Percentiles rank a stretch among this genome's conserved stretches.
phyloP scores from a whole-genome alignment of 2,329 filamentous ascomycete species.

The Ceratocystis destructans region DNA sequence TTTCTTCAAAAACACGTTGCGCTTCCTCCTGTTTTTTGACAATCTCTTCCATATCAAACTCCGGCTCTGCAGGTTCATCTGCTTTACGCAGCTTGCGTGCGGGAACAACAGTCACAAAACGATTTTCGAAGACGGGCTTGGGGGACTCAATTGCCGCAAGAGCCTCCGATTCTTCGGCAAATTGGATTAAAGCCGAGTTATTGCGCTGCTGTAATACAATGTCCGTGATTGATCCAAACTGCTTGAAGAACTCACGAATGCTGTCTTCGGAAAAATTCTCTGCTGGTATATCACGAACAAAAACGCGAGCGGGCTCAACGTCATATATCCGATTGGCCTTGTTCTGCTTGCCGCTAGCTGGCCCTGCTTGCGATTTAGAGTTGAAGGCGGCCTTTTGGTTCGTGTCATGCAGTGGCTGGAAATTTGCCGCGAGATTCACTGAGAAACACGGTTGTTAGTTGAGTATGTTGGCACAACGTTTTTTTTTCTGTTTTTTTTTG shows the following conservation, averaged over 20 bases:
- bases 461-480: background rate
- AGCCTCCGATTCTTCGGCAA: slow-evolving; percentile 49
- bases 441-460: background rate
- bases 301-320: slow-evolving; percentile 50
- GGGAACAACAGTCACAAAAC: slow-evolving; percentile 58
- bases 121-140: slow-evolving; percentile 70
- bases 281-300: slow-evolving; percentile 65
- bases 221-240: slow-evolving; percentile 54
- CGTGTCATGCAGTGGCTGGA: slow-evolving; percentile 18
- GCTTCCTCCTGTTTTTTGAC: slow-evolving; percentile 55
- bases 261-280: slow-evolving; percentile 52
- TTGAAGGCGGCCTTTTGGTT: slow-evolving; percentile 21
- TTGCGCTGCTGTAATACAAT: slow-evolving; percentile 54
- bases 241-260: slow-evolving; percentile 54
- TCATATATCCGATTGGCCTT: slow-evolving; percentile 48
- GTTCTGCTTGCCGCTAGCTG: slow-evolving; percentile 35
- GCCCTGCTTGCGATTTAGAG: slow-evolving; percentile 25
- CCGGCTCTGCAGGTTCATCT: slow-evolving; percentile 30
- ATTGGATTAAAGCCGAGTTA: slow-evolving; percentile 56
- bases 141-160: slow-evolving; percentile 61
- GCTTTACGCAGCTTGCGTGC: slow-evolving; percentile 10
- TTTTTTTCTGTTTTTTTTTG: too few species aligned
- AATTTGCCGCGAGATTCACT: background rate
- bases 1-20: slow-evolving; percentile 55
- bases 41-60: slow-evolving; percentile 58